Percentiles rank a stretch among this genome's conserved stretches.
phyloP scores from a whole-genome alignment of 768 basidiomycete species.

The Auricularia sp. region DNA sequence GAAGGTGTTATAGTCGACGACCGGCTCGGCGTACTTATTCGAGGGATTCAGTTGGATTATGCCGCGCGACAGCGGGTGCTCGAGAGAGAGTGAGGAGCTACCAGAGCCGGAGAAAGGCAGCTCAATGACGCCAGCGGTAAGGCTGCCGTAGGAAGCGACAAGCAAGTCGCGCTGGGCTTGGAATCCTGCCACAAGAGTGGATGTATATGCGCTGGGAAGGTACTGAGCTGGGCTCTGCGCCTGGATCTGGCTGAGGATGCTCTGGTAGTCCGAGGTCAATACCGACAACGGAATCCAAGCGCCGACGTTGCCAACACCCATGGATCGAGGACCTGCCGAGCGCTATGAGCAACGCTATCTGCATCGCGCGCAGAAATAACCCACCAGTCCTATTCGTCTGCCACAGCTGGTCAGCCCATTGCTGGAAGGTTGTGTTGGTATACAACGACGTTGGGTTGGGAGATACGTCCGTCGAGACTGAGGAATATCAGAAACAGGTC shows the following conservation, averaged over 20 bases:
- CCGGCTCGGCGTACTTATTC: not conserved
- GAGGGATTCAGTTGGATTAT: not conserved
- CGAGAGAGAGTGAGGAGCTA: not conserved
- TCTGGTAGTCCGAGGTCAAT: not conserved
- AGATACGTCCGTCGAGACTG: not conserved
- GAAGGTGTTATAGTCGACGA: not conserved
- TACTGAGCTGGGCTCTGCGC: not conserved
- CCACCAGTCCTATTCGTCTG: not conserved
- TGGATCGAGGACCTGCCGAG: not conserved
- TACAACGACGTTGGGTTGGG: not conserved
- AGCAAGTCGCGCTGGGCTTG: not conserved
- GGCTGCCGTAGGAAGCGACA: not conserved
- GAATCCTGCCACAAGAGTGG: not conserved
- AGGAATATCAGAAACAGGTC: not conserved
- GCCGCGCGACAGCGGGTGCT: conserved; percentile 7
- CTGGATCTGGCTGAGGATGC: not conserved
- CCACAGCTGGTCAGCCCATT: not conserved
- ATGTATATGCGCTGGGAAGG: not conserved
- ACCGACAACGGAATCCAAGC: not conserved
- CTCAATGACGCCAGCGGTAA: not conserved
- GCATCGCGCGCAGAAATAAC: too few species aligned
- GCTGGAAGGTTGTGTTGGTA: not conserved
- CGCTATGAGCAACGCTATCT: too few species aligned
- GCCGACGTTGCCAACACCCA: not conserved
- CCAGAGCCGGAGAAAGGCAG: not conserved